A percentile compares a stretch with the other conserved stretches of the same genome.
phyloP scores from a whole-genome alignment of 2,329 filamentous ascomycete genomes.

The Xylaria sp. region DNA sequence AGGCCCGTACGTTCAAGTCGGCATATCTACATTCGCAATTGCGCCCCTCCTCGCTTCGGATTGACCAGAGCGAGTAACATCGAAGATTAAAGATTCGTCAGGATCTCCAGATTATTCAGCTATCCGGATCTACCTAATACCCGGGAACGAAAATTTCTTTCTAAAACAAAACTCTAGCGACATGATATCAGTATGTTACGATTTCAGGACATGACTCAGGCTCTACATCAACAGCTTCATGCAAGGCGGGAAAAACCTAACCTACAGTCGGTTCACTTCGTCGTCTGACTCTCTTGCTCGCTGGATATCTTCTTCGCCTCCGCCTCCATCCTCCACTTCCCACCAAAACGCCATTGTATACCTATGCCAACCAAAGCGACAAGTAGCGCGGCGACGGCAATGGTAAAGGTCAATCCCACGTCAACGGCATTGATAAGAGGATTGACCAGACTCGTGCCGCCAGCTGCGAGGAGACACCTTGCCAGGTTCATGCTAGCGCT shows the following conservation, averaged over 20 bases:
- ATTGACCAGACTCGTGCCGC: slow-evolving; percentile 60
- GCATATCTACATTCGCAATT: too few relatives aligned
- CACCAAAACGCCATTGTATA: slow-evolving; percentile 56
- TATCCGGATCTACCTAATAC: background rate
- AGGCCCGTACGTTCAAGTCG: too few relatives aligned
- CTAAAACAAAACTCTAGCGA: background rate
- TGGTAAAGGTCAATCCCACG: slow-evolving; percentile 58
- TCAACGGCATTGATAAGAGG: slow-evolving; percentile 60
- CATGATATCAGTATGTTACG: background rate
- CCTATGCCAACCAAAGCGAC: slow-evolving; percentile 55
- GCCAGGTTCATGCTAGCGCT: slow-evolving; percentile 64
- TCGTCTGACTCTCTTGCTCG: background rate
- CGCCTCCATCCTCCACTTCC: slow-evolving; percentile 50
- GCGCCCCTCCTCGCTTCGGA: too few relatives aligned
- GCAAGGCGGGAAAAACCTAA: too few relatives aligned
- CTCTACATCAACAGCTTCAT: background rate
- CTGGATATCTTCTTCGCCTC: slow-evolving; percentile 1
- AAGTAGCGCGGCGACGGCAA: slow-evolving; percentile 56
- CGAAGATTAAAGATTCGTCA: background rate
- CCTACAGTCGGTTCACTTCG: background rate
- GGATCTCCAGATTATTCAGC: background rate
- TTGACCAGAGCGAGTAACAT: too few relatives aligned
- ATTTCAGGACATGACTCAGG: background rate
- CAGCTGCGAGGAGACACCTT: slow-evolving; percentile 62
- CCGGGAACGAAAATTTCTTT: background rate